phyloP scores from a whole-genome alignment of 257 asterid genomes.

The Forsythia suspensa region DNA sequence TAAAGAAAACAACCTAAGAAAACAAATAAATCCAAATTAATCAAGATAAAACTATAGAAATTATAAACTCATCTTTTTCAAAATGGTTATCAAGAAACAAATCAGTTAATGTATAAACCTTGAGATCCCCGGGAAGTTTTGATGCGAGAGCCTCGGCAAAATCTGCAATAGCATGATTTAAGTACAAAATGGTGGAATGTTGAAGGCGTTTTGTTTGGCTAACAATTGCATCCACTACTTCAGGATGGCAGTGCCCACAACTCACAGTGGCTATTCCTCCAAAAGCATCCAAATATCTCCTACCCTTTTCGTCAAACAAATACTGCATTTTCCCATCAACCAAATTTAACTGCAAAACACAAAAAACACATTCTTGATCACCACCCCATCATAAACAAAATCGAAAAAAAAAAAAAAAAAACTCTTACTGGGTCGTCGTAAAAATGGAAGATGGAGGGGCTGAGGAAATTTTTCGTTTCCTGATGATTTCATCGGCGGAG shows the following conservation, averaged over 20 bases:
- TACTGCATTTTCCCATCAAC: constrained; percentile 98
- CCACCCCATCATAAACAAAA: background rate
- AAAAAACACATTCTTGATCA: background rate
- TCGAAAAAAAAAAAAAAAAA: background rate
- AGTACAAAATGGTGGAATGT: constrained; percentile 78
- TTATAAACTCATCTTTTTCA: background rate
- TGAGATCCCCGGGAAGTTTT: constrained; percentile 84
- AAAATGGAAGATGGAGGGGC: constrained; percentile 85
- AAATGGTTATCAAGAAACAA: background rate
- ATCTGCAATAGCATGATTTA: constrained; percentile 81
- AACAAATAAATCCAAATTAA: background rate
- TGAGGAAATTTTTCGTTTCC: constrained; percentile 66
- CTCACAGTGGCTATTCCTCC: constrained; percentile 94
- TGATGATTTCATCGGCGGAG: constrained; percentile 59
- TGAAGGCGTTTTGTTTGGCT: constrained; percentile 76
- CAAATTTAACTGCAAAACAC: constrained; percentile 56
- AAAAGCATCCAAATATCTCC: constrained; percentile 83
- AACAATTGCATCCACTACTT: constrained; percentile 78
- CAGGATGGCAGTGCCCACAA: constrained; percentile 94
- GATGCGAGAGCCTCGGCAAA: constrained; percentile 87
- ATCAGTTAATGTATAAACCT: constrained; percentile 41
- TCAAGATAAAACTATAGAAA: background rate
- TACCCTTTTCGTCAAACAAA: constrained; percentile 72
- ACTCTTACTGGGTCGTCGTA: constrained; percentile 62
- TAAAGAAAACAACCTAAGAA: constrained; percentile 80